Conservation (phyloP, 2,329 filamentous ascomycete genomes). For the Cryphonectria carpinicola region DNA sequence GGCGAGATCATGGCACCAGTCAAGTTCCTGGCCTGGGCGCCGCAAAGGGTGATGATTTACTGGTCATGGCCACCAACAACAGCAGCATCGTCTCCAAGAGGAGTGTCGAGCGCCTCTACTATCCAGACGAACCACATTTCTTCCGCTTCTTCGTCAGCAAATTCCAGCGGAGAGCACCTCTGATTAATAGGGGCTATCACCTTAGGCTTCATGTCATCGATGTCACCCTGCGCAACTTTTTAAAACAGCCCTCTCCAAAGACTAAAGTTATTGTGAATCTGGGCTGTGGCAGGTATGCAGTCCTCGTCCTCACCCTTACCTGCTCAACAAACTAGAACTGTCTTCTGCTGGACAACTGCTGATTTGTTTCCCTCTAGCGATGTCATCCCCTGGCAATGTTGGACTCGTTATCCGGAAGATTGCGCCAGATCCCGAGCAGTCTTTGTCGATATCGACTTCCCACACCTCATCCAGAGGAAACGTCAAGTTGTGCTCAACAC, state of each 20-base stretch:
- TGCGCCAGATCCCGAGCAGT: constrained; percentile 55
- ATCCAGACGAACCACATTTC: constrained; percentile 76
- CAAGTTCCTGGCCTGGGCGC: constrained; percentile 5
- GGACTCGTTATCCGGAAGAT: constrained; percentile 65
- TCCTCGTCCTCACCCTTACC: not conserved
- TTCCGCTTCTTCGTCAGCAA: constrained; percentile 88
- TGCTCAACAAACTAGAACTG: not conserved
- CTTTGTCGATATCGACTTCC: constrained; percentile 88
- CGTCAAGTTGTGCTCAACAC: constrained; percentile 67
- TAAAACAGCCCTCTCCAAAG: constrained; percentile 53
- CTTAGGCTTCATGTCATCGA: constrained; percentile 84
- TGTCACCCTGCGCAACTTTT: constrained; percentile 72
- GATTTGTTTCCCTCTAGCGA: constrained; percentile 60
- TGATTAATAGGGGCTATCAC: constrained; percentile 91
- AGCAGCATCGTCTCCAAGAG: constrained; percentile 92
- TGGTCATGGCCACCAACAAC: constrained; percentile 54
- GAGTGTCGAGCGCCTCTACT: constrained; percentile 89
- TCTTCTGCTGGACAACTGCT: constrained; percentile 9
- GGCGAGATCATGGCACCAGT: not conserved
- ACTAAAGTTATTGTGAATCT: constrained; percentile 82
- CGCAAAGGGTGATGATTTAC: constrained; percentile 31
- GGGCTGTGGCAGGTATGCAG: constrained; percentile 83
- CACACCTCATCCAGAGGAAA: constrained; percentile 77
- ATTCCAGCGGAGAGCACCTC: constrained; percentile 78
- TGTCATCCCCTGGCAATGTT: constrained; percentile 82